Conservation (phyloP, 495 filamentous ascomycete genomes). For the Trichoderma virens region DNA sequence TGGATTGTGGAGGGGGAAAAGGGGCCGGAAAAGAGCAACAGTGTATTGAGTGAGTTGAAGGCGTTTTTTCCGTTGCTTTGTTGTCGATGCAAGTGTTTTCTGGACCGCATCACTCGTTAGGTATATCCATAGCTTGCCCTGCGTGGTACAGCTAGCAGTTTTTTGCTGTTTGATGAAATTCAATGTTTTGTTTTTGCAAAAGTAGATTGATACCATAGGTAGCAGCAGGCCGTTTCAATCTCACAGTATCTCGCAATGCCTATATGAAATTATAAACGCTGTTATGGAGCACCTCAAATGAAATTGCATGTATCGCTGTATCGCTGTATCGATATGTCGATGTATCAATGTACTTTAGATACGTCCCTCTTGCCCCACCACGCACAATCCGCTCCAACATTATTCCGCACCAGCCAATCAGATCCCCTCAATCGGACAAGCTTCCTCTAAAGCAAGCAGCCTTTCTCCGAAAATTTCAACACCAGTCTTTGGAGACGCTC, state of each 20-base stretch:
- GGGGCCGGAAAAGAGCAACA: too few species aligned
- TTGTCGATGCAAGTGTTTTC: background rate
- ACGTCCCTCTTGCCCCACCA: too few species aligned
- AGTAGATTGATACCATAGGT: background rate
- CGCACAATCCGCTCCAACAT: background rate
- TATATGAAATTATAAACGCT: background rate
- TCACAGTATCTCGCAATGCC: too few species aligned
- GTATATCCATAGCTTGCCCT: background rate
- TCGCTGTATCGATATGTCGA: too few species aligned
- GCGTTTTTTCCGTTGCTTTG: background rate
- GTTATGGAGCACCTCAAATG: background rate
- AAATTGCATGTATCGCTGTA: background rate
- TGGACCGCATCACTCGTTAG: background rate
- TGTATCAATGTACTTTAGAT: too few species aligned
- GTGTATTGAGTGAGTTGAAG: background rate
- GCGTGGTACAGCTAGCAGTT: background rate
- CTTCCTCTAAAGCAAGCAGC: background rate
- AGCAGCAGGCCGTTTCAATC: too few species aligned
- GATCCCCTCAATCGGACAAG: constrained; percentile 3
- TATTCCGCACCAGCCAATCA: constrained; percentile 10
- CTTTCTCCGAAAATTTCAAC: constrained; percentile 11
- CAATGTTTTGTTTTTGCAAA: background rate
- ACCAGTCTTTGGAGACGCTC: too few species aligned
- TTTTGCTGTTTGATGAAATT: background rate
- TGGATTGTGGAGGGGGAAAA: background rate